Base-by-base conservation (phyloP, 805 yeast genomes). In the Blastobotrys attinorum region DNA sequence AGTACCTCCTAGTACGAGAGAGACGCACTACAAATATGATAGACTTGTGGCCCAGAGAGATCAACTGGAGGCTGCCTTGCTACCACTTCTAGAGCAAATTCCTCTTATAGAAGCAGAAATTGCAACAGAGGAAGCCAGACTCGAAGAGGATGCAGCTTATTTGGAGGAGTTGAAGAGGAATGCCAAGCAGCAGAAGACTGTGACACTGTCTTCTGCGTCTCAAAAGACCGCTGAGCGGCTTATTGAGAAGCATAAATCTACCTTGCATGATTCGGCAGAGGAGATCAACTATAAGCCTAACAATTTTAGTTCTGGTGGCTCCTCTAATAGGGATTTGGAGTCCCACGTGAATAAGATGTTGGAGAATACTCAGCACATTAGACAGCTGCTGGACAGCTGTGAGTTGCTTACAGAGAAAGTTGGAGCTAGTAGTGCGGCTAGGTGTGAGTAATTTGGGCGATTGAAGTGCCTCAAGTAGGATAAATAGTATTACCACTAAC, bases 1-100 rank as follows among this genome's bases (percentile, higher is more conserved):
- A 3, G 48, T 52, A 2, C 55, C 55, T 2, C 46, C 43, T 10
- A 27, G 38, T 10, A 41, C 48, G 7, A 33, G 44, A 8, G 53
- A 52, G 17, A 18, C 32, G 7, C 47, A 42, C 13, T 52, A 43
- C 38, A 42, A 40, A 32, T 46, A 45, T 31, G 52, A 44, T 15
- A 29, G 22, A 15, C 40, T 50, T 39, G n/a, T 38, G 31, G 41
- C 39, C 29, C 47, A 44, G 31, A 39, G 42, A 8, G 43, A 35
- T 4, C 43, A 37, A 10, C 43, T 52, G 27, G 51, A 49, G 21
- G 31, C 37, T 6, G 47, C 41, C 13, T 35, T 47, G 31, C 39
- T 43, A 37, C 52, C 52, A 5, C 27, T 46, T 32, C 13, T 42
- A 34, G 52, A 47, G 25, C 53, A 52, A 29, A 41, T 43, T 6